Evolutionary conservation across 805 yeast genomes (phyloP).

Genomic region (Hemisphaericaspora nanyangensis): DNA sequence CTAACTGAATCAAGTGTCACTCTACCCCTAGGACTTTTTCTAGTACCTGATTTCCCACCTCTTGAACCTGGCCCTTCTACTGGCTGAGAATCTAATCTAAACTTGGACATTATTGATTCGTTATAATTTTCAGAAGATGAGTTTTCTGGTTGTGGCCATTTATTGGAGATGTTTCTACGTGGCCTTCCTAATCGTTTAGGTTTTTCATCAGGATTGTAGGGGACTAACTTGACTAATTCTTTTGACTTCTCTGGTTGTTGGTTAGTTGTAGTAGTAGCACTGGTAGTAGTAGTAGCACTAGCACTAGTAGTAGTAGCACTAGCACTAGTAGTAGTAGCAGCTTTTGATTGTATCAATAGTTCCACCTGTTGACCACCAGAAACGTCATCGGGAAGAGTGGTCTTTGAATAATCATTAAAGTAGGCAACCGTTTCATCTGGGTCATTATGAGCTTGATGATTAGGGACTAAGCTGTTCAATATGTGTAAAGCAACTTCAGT

Average conservation of each 20-base stretch:
- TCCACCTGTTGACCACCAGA: too few species aligned
- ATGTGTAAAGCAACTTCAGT: slow-evolving; percentile 2
- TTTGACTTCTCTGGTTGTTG: neutral
- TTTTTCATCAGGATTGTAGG: slow-evolving; percentile 28
- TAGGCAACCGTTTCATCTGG: neutral
- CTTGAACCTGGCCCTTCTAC: slow-evolving; percentile 39
- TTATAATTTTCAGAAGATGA: slow-evolving; percentile 24
- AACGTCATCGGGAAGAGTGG: neutral
- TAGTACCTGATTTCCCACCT: slow-evolving; percentile 25
- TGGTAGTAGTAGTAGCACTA: neutral
- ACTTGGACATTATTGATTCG: slow-evolving; percentile 27
- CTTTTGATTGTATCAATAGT: too few species aligned
- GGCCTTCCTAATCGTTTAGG: slow-evolving; percentile 35
- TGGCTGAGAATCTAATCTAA: slow-evolving; percentile 31
- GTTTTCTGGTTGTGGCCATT: slow-evolving; percentile 16
- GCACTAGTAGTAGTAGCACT: neutral
- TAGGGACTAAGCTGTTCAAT: slow-evolving; percentile 1
- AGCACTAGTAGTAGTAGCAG: neutral
- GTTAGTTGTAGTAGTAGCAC: neutral
- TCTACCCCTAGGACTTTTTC: slow-evolving; percentile 21
- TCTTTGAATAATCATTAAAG: neutral
- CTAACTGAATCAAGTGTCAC: slow-evolving; percentile 19
- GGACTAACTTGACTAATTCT: slow-evolving; percentile 18
- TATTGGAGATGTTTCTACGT: slow-evolving; percentile 21
- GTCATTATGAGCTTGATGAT: too few species aligned